Conservation (phyloP, 768 basidiomycete species). For the Panellus pusillus region DNA sequence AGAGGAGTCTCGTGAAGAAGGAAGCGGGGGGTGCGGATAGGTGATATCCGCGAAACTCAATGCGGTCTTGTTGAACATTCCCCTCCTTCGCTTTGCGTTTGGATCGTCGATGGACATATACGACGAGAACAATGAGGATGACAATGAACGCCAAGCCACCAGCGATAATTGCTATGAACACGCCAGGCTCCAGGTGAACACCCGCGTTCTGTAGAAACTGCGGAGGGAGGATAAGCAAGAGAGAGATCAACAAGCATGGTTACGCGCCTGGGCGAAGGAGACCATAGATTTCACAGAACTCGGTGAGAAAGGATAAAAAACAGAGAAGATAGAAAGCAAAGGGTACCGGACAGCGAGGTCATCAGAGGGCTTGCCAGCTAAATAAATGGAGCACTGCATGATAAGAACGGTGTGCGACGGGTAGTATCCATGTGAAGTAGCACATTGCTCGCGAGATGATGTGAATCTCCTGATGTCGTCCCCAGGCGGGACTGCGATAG, state of each 20-base stretch:
- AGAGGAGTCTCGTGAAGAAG: slow-evolving; percentile 1
- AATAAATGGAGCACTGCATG: too few relatives aligned
- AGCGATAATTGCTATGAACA: slow-evolving; percentile 15
- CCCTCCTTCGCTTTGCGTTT: slow-evolving; percentile 16
- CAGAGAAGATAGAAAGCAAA: background rate
- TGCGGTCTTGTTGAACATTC: slow-evolving; percentile 15
- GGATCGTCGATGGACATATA: slow-evolving; percentile 14
- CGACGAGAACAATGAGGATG: background rate
- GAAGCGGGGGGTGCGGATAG: slow-evolving; percentile 15
- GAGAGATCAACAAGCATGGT: background rate
- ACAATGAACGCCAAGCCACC: slow-evolving; percentile 13
- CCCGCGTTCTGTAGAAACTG: slow-evolving; percentile 13
- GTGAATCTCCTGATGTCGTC: too few relatives aligned
- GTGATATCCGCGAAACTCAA: slow-evolving; percentile 8
- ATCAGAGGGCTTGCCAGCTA: slow-evolving; percentile 6
- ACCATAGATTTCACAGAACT: background rate
- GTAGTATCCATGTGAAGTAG: slow-evolving; percentile 9
- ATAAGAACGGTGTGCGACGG: too few relatives aligned
- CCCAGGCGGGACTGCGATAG: too few relatives aligned
- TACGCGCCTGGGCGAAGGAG: slow-evolving; percentile 19
- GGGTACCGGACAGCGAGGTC: slow-evolving; percentile 7
- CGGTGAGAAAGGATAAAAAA: background rate
- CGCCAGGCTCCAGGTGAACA: slow-evolving; percentile 13
- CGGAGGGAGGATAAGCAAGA: background rate
- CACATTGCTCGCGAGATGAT: too few relatives aligned